Percentiles rank a stretch among this genome's conserved stretches.
phyloP scores from a whole-genome alignment of 306 rosid genomes.

The Begonia masoniana region DNA sequence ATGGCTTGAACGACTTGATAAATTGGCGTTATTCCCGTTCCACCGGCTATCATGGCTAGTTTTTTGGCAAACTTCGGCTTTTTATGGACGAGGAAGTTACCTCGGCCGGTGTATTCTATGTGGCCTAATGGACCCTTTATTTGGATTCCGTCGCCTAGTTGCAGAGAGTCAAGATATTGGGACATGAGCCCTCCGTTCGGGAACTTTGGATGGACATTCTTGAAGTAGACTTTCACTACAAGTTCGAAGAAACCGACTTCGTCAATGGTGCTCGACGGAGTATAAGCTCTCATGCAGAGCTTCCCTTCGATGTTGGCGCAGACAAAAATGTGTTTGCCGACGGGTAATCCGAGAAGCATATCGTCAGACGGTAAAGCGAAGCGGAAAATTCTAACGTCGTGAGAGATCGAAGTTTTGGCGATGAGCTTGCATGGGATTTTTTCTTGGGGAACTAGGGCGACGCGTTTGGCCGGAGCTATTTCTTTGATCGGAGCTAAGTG shows the following conservation, averaged over 20 bases:
- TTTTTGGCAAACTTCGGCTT: constrained; percentile 36
- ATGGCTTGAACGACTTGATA: constrained; percentile 70
- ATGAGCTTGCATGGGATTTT: constrained; percentile 56
- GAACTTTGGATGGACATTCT: constrained; percentile 50
- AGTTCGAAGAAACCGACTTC: constrained; percentile 58
- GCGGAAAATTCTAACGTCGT: constrained; percentile 47
- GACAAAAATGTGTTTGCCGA: constrained; percentile 64
- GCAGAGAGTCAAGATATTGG: constrained; percentile 46
- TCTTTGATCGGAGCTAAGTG: constrained; percentile 35
- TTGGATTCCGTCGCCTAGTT: constrained; percentile 34
- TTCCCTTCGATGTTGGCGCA: constrained; percentile 44
- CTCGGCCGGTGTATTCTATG: constrained; percentile 57
- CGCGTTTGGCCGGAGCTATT: constrained; percentile 3
- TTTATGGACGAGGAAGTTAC: constrained; percentile 41
- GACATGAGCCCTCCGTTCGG: constrained; percentile 74
- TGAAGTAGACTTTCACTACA: constrained; percentile 61
- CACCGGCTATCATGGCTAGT: constrained; percentile 71
- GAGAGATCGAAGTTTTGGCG: constrained; percentile 35
- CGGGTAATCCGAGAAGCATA: constrained; percentile 47
- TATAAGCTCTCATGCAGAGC: constrained; percentile 85
- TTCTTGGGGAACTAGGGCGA: constrained; percentile 47
- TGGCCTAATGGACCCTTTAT: constrained; percentile 82
- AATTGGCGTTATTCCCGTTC: constrained; percentile 81
- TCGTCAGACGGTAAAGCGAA: constrained; percentile 47
- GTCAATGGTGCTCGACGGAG: constrained; percentile 47